These are phyloP conservation scores for Simplicillium aogashimaense DNA, from an alignment of 2,329 filamentous ascomycete genomes.

Conservation along the genomic window DNA sequence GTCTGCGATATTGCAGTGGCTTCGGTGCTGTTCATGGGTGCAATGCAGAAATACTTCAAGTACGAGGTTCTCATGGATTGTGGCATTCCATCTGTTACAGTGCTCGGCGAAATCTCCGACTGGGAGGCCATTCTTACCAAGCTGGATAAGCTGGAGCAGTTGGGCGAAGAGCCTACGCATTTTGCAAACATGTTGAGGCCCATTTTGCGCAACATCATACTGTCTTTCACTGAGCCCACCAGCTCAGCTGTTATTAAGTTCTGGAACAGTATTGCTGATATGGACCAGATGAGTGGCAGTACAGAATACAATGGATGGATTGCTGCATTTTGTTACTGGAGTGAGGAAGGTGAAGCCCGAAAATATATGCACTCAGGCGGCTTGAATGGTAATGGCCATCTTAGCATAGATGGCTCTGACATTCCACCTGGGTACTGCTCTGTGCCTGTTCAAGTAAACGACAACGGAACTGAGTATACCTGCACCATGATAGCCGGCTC, in stretches of 20 bases:
- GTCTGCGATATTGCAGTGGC: slow-evolving; percentile 29
- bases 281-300: not conserved
- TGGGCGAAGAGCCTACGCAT: slow-evolving; percentile 23
- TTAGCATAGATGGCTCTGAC: not conserved
- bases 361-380: not conserved
- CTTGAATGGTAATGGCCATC: slow-evolving; percentile 2
- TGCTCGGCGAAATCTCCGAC: slow-evolving; percentile 35
- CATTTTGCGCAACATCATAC: slow-evolving; percentile 26
- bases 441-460: slow-evolving; percentile 8
- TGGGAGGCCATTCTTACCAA: slow-evolving; percentile 24
- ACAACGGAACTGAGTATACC: not conserved
- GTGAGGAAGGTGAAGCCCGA: not conserved
- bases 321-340: slow-evolving; percentile 11
- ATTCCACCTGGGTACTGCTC: slow-evolving; percentile 6
- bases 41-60: slow-evolving; percentile 37
- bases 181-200: slow-evolving; percentile 25
- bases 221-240: slow-evolving; percentile 20
- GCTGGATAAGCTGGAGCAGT: slow-evolving; percentile 24
- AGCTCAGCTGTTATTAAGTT: slow-evolving; percentile 19
- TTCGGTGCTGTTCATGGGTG: slow-evolving; percentile 39
- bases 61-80: slow-evolving; percentile 22
- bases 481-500: slow-evolving; percentile 11
- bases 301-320: slow-evolving; percentile 9
- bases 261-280: slow-evolving; percentile 19
- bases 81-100: slow-evolving; percentile 41